Evolutionary conservation across 2,329 filamentous ascomycete species (phyloP).

Genomic region (Orbilia quercus): DNA sequence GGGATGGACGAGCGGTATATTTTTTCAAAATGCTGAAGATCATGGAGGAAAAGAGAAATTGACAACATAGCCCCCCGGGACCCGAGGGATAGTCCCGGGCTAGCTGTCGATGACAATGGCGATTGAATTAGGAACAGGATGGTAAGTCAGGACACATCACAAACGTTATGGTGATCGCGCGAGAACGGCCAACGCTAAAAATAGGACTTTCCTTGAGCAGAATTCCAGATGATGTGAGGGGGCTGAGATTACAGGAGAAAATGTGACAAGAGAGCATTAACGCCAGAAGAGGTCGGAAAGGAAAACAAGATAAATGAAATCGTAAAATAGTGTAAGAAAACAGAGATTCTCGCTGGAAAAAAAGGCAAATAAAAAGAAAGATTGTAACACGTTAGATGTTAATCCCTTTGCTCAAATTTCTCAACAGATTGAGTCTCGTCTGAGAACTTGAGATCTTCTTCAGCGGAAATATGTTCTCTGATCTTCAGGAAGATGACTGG

Average conservation of each 20-base stretch:
- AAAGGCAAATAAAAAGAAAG: conserved; percentile 8
- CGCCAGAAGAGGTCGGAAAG: too few species aligned
- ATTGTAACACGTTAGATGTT: conserved; percentile 7
- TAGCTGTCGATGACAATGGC: conserved; percentile 3
- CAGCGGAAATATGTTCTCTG: conserved; percentile 80
- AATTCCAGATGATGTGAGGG: not conserved
- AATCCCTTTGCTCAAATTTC: conserved; percentile 50
- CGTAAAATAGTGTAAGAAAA: too few species aligned
- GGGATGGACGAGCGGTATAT: not conserved
- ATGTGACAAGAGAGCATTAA: too few species aligned
- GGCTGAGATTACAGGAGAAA: too few species aligned
- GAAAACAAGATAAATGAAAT: too few species aligned
- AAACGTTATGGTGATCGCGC: conserved; percentile 7
- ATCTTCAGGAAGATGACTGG: conserved; percentile 84
- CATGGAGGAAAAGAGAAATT: not conserved
- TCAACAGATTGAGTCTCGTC: conserved; percentile 73
- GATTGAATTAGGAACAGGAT: conserved; percentile 14
- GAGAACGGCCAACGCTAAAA: conserved; percentile 17
- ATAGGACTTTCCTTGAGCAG: conserved; percentile 1
- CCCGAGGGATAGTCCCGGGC: conserved; percentile 2
- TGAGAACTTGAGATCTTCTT: conserved; percentile 84
- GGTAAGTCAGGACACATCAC: not conserved
- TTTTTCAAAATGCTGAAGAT: conserved; percentile 3
- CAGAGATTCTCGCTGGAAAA: too few species aligned
- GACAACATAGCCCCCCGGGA: conserved; percentile 8